These are phyloP conservation scores for Pycnococcus provasolii DNA, from an alignment of 139 green algal species.

Conservation along the genomic window DNA sequence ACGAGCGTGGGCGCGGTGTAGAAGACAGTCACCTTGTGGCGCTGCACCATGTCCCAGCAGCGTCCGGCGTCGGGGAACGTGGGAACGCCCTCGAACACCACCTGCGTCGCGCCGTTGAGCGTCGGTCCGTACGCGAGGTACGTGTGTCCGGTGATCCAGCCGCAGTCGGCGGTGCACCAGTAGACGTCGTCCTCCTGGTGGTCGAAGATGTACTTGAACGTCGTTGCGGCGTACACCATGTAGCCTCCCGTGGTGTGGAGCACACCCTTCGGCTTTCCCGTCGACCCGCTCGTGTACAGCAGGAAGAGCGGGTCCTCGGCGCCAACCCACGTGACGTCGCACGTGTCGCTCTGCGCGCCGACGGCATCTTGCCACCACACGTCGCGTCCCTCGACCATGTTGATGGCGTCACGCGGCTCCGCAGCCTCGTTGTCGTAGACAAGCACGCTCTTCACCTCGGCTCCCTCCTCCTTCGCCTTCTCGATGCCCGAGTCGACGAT, in stretches of 20 bases:
- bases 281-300: conserved; percentile 76
- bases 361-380: conserved; percentile 76
- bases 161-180: conserved; percentile 85
- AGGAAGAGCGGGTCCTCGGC: conserved; percentile 69
- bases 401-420: conserved; percentile 28
- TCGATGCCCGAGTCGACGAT: conserved; percentile 27
- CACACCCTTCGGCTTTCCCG: conserved; percentile 45
- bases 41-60: conserved; percentile 79
- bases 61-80: conserved; percentile 52
- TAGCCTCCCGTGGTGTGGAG: conserved; percentile 42
- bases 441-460: conserved; percentile 30
- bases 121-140: conserved; percentile 64
- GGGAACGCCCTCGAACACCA: conserved; percentile 92
- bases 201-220: conserved; percentile 44
- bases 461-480: conserved; percentile 16
- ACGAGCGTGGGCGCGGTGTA: conserved; percentile 97
- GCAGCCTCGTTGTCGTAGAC: conserved; percentile 67
- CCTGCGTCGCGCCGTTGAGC: conserved; percentile 58
- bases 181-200: conserved; percentile 34
- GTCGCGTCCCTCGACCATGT: conserved; percentile 49
- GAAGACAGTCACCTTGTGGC: conserved; percentile 77
- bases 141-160: conserved; percentile 87
- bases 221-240: conserved; percentile 46
- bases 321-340: conserved; percentile 65
- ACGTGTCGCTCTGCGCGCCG: conserved; percentile 23